Conservation (phyloP, 768 basidiomycete genomes). For the Agrocybe praecox region DNA sequence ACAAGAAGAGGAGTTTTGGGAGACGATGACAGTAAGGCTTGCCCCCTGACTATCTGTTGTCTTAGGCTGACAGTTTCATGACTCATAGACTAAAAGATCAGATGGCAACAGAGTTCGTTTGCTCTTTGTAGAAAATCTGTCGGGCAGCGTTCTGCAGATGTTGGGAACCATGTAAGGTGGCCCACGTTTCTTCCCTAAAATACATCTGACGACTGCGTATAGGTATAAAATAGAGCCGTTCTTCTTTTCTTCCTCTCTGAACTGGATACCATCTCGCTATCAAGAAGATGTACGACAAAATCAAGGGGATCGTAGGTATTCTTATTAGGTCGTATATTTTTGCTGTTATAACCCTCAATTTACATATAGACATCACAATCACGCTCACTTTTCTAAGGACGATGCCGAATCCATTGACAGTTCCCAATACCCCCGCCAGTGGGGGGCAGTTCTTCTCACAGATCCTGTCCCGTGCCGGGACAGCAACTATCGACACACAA, state of each 20-base stretch:
- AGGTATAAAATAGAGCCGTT: constrained; percentile 63
- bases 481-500: constrained; percentile 35
- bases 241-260: constrained; percentile 64
- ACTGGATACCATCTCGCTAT: constrained; percentile 67
- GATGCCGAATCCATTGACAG: constrained; percentile 19
- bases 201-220: neutral
- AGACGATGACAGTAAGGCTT: constrained; percentile 28
- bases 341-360: neutral
- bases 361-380: constrained; percentile 50
- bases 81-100: constrained; percentile 2
- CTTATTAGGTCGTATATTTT: neutral
- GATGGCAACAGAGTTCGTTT: constrained; percentile 43
- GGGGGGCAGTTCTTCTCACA: constrained; percentile 6
- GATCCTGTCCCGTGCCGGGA: constrained; percentile 16
- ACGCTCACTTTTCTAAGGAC: constrained; percentile 47
- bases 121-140: constrained; percentile 54
- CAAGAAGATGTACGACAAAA: constrained; percentile 45
- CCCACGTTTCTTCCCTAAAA: neutral
- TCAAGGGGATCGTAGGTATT: constrained; percentile 49
- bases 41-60: no score
- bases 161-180: constrained; percentile 49
- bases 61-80: neutral
- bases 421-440: constrained; percentile 1
- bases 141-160: constrained; percentile 56
- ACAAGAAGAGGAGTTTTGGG: constrained; percentile 34